phyloP scores from a whole-genome alignment of 75 land plant genomes.

The Cupressus sempervirens region DNA sequence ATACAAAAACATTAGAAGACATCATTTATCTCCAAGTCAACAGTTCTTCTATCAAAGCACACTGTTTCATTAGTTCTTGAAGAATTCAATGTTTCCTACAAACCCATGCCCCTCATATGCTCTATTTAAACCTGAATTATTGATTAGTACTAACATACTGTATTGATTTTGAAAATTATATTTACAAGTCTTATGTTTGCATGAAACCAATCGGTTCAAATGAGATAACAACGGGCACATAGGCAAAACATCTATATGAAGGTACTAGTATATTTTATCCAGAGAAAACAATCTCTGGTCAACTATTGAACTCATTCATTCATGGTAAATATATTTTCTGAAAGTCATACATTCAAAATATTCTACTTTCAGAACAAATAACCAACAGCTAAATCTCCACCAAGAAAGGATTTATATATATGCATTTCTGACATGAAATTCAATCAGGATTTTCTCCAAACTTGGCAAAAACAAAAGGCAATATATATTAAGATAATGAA shows the following conservation, averaged over 20 bases:
- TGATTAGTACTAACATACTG: not conserved
- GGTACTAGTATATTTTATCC: not conserved
- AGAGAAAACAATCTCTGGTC: not conserved
- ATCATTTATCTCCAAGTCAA: not conserved
- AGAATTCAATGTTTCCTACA: not conserved
- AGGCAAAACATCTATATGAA: not conserved
- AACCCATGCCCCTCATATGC: not conserved
- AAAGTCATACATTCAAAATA: not conserved
- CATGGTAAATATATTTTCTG: not conserved
- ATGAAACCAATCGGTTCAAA: not conserved
- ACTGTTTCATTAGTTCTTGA: not conserved
- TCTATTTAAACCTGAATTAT: not conserved
- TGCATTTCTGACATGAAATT: not conserved
- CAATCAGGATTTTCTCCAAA: not conserved
- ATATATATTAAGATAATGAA: not conserved
- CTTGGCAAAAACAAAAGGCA: not conserved
- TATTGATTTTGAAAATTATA: not conserved
- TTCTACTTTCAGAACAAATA: not conserved
- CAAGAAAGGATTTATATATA: not conserved
- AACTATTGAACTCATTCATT: not conserved
- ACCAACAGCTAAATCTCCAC: not conserved
- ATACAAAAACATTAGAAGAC: not conserved
- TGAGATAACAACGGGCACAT: not conserved
- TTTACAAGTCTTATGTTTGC: not conserved
- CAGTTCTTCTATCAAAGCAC: not conserved